phyloP scores from a whole-genome alignment of 1,284 basidiomycete species.

The Exobasidium cylindrosporum region DNA sequence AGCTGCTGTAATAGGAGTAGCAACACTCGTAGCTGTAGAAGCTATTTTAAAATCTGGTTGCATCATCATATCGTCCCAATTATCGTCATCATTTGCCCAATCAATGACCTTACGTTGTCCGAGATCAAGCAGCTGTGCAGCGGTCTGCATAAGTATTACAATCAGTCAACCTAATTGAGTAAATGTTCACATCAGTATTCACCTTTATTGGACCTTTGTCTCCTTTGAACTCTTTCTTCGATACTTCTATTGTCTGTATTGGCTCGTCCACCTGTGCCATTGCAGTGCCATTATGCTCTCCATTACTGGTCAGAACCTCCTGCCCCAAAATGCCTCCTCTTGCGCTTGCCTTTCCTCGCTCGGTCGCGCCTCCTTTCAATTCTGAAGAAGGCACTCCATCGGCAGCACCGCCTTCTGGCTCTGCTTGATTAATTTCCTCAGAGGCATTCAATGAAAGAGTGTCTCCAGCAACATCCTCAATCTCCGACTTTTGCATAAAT shows the following conservation, averaged over 20 bases:
- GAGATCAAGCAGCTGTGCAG: neutral
- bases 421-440: constrained; percentile 3
- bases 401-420: constrained; percentile 9
- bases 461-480: neutral
- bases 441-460: neutral
- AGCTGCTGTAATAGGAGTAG: neutral
- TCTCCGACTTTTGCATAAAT: constrained; percentile 7
- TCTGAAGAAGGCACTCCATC: neutral
- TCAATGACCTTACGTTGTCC: constrained; percentile 5
- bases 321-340: neutral
- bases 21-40: neutral
- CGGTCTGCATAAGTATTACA: too few relatives aligned
- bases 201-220: neutral
- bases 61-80: constrained; percentile 7
- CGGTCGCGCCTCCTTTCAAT: neutral
- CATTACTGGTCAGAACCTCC: neutral
- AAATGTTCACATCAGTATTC: too few relatives aligned
- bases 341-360: neutral
- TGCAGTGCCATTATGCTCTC: constrained; percentile 5
- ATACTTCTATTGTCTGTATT: constrained; percentile 8
- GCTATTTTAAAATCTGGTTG: constrained; percentile 2
- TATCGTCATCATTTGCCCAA: constrained; percentile 10
- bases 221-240: too few relatives aligned
- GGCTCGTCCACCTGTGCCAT: constrained; percentile 8
- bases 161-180: too few relatives aligned